phyloP scores from a whole-genome alignment of 2,329 filamentous ascomycete species.

The Exophiala xenobiotica region DNA sequence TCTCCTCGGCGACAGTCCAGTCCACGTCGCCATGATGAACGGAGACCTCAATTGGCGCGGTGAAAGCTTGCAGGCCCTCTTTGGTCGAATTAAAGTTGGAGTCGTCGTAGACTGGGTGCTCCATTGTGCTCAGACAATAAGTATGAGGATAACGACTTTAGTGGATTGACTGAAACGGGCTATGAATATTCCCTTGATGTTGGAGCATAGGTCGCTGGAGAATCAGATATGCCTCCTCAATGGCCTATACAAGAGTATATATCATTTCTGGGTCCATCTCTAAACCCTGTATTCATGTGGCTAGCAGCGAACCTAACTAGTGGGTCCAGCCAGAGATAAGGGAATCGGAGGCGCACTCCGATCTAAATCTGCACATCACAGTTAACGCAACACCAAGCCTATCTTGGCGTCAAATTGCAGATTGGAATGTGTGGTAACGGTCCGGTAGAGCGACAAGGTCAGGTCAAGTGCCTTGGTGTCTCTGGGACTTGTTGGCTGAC shows the following conservation, averaged over 20 bases:
- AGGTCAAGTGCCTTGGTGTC: background rate
- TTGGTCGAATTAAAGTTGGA: constrained; percentile 1
- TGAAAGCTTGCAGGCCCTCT: background rate
- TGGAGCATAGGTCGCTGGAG: background rate
- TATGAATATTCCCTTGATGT: background rate
- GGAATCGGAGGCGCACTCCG: background rate
- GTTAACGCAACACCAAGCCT: background rate
- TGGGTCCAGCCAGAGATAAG: constrained; percentile 3
- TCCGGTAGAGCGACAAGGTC: background rate
- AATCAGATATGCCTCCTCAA: background rate
- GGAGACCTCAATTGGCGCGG: background rate
- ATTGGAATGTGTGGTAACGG: background rate
- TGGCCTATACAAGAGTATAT: background rate
- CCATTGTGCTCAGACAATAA: background rate
- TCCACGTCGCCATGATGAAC: constrained; percentile 10
- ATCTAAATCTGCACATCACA: background rate
- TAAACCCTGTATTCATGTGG: background rate
- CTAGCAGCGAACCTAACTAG: background rate
- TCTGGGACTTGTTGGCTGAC: background rate
- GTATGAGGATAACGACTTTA: background rate
- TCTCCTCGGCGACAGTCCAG: constrained; percentile 28
- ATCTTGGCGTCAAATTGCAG: background rate
- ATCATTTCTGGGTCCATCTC: background rate
- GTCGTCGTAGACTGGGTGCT: background rate
- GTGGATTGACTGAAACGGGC: background rate